Conservation (phyloP, 2,329 filamentous ascomycete genomes). For the Diplodia sapinea region DNA sequence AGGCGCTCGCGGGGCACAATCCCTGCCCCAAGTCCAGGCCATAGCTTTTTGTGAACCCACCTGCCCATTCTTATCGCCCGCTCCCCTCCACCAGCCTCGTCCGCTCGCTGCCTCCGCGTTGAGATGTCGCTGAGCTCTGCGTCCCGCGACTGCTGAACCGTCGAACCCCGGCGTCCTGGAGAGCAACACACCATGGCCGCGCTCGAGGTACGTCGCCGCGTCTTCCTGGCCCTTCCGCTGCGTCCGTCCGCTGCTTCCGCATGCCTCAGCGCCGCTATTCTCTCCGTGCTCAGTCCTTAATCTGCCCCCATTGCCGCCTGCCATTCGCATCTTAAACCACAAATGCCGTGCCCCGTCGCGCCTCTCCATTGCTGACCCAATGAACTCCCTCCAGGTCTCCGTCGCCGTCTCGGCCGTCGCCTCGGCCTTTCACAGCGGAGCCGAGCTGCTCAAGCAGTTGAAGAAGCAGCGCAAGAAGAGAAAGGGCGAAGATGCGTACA, state of each 20-base stretch:
- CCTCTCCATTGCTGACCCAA: constrained; percentile 30
- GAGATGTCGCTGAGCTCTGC: not conserved
- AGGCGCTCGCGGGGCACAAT: constrained; percentile 22
- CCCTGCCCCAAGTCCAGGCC: constrained; percentile 7
- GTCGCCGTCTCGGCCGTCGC: constrained; percentile 52
- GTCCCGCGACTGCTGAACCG: constrained; percentile 1
- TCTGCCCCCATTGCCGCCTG: not conserved
- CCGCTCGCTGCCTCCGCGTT: not conserved
- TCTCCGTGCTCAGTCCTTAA: constrained; percentile 22
- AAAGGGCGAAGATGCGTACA: constrained; percentile 41
- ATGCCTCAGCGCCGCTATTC: constrained; percentile 13
- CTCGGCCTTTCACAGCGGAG: constrained; percentile 51
- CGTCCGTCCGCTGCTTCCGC: constrained; percentile 16
- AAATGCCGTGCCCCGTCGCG: not conserved
- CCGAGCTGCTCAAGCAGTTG: constrained; percentile 47
- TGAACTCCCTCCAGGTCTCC: constrained; percentile 41
- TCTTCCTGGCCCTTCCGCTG: constrained; percentile 1
- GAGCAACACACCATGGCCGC: constrained; percentile 17
- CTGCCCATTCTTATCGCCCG: constrained; percentile 26
- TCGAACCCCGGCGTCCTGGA: not conserved
- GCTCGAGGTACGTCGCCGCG: constrained; percentile 22
- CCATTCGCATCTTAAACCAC: not conserved
- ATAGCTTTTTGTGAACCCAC: constrained; percentile 22
- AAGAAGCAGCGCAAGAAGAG: constrained; percentile 42
- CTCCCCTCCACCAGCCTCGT: not conserved